Evolutionary conservation across 2,329 filamentous ascomycete species (phyloP).

Genomic region (Alternaria solani): DNA sequence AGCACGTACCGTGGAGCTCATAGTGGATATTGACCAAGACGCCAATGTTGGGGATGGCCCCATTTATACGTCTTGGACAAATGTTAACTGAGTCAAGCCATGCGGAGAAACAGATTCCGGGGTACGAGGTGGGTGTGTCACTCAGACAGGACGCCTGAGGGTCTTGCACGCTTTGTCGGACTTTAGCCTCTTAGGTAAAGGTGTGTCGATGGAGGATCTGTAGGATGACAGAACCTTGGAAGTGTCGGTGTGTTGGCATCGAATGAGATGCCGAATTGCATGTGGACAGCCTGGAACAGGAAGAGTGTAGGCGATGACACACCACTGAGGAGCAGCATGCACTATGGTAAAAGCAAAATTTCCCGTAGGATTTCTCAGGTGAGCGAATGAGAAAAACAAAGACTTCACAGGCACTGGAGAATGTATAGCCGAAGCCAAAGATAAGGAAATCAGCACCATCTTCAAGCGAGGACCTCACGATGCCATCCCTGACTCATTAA

Average conservation of each 20-base stretch:
- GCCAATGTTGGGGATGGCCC: slow-evolving; percentile 15
- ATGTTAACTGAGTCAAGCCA: background rate
- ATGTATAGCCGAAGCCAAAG: background rate
- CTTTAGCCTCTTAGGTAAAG: background rate
- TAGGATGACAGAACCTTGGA: background rate
- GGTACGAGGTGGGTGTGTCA: background rate
- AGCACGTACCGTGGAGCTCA: slow-evolving; percentile 1
- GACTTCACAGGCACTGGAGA: background rate
- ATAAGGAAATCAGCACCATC: background rate
- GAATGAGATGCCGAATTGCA: background rate
- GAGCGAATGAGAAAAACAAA: background rate
- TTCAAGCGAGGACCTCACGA: background rate
- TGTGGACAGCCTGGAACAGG: background rate
- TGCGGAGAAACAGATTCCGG: slow-evolving; percentile 2
- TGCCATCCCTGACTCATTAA: background rate
- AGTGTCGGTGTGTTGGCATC: background rate
- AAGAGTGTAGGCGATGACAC: background rate
- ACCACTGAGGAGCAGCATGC: background rate
- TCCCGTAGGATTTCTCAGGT: accelerated
- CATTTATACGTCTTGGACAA: slow-evolving; percentile 15
- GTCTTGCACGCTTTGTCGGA: background rate
- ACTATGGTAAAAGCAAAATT: background rate
- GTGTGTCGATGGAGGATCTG: background rate
- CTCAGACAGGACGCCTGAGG: background rate
- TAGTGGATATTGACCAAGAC: slow-evolving; percentile 10